Evolutionary conservation across 2,329 filamentous ascomycete genomes (phyloP), one percentile per base, ranked within the genome.

Genomic region (Triangularia verruculosa): DNA sequence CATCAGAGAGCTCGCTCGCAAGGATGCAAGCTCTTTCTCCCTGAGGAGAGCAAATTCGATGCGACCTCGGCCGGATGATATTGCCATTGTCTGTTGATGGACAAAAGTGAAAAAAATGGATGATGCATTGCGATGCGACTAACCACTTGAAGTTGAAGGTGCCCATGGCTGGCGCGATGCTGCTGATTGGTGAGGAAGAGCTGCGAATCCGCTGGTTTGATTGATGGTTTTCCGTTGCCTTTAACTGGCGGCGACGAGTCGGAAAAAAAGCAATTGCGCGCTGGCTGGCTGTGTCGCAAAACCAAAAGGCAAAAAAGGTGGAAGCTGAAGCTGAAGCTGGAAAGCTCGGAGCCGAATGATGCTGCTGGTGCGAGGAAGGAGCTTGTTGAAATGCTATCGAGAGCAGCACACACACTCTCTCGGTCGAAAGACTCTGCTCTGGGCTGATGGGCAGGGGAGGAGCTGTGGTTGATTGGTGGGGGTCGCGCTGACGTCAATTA

Each of bases 81-180:
- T 27, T 20, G 43, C 32, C 17, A n/a, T 39, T 7, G 13, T 47
- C 17, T 20, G n/a, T 43, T 43, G 34, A 43, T 17, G 34, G 15
- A 17, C 32, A 22, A 34, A 27, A 39, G 25, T 28, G 39, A 51
- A 28, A 61, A 43, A 17, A 54, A 57, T 34, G 17, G 25, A 28
- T 32, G 51, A 53, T 30, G 59, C 43, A 15, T 30, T n/a, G 34
- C 34, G 34, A 39, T 39, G 57, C 28, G 57, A 82, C 86, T 78
- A 78, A 90, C 88, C 88, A 90, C 76, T 83, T 87, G 80, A 90
- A 90, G 58, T 86, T 86, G 74, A 86, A 89, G 78, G 80, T 88
- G 72, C 85, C 87, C 86, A 89, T 89, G 54, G 62, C 59, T 64
- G 62, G n/a, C 30, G 52, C 28, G 53, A 20, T 47, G 60, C 56